These are phyloP conservation scores for Vanderwaltozyma tropicalis DNA, from an alignment of 805 yeast species.

Conservation along the genomic window DNA sequence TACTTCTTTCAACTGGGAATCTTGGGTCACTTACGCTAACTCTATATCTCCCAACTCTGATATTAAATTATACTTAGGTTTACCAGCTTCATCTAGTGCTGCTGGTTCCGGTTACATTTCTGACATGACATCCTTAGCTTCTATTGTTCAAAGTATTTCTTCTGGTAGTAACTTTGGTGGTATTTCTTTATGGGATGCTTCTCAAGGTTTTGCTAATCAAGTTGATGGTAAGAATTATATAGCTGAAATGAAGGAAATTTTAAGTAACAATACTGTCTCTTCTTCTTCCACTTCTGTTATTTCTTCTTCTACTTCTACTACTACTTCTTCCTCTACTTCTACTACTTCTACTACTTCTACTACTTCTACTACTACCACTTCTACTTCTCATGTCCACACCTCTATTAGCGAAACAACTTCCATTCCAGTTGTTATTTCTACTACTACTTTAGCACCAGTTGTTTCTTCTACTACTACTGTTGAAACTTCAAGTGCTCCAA, in stretches of 20 bases:
- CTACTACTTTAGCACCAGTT: constrained; percentile 8
- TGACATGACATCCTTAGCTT: constrained; percentile 29
- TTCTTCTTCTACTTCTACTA: constrained; percentile 8
- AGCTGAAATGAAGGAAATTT: constrained; percentile 33
- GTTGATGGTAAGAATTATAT: constrained; percentile 37
- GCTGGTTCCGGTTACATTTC: constrained; percentile 57
- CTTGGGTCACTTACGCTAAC: constrained; percentile 60
- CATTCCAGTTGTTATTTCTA: constrained; percentile 1
- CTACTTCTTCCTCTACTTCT: constrained; percentile 8
- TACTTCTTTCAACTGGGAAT: constrained; percentile 56
- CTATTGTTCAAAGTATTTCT: constrained; percentile 62
- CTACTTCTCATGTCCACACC: background rate
- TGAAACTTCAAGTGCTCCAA: constrained; percentile 3
- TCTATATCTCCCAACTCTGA: constrained; percentile 53
- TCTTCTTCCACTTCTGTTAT: constrained; percentile 11
- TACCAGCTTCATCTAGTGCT: constrained; percentile 55
- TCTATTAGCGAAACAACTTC: constrained; percentile 11
- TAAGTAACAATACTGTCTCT: constrained; percentile 19
- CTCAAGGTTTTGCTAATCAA: constrained; percentile 47
- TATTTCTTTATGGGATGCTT: constrained; percentile 85
- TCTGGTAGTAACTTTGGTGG: constrained; percentile 73
- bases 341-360: constrained; percentile 7
- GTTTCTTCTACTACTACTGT: constrained; percentile 7
- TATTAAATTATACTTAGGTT: constrained; percentile 62
- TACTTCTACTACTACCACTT: constrained; percentile 4